Conservation (phyloP, 2,329 filamentous ascomycete species). For the Aspergillus texensis region DNA sequence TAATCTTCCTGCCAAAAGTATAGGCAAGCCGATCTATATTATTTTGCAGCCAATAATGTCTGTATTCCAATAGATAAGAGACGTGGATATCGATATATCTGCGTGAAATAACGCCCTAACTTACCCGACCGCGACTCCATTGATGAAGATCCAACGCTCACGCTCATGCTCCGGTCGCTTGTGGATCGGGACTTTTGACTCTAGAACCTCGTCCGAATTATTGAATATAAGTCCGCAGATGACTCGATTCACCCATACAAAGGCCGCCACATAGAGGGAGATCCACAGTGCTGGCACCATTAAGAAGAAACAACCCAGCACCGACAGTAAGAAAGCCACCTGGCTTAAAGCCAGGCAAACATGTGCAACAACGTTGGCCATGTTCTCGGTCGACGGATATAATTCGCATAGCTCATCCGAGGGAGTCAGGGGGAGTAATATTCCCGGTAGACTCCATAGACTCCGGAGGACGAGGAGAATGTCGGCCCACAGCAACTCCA, state of each 20-base stretch:
- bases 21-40: slow-evolving; percentile 72
- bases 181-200: slow-evolving; percentile 27
- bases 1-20: slow-evolving; percentile 71
- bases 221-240: slow-evolving; percentile 40
- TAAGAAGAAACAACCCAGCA: slow-evolving; percentile 54
- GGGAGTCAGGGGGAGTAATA: slow-evolving; percentile 62
- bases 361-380: slow-evolving; percentile 62
- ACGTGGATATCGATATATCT: neutral
- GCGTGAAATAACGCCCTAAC: slow-evolving; percentile 45
- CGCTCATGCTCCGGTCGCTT: slow-evolving; percentile 49
- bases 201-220: slow-evolving; percentile 54
- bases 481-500: slow-evolving; percentile 43
- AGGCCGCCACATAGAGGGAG: slow-evolving; percentile 29
- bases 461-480: slow-evolving; percentile 39
- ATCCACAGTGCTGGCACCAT: slow-evolving; percentile 45
- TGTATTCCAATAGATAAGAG: slow-evolving; percentile 18
- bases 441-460: slow-evolving; percentile 54
- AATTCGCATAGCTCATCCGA: slow-evolving; percentile 66
- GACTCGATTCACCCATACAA: slow-evolving; percentile 32
- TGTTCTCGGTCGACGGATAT: slow-evolving; percentile 59
- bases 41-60: slow-evolving; percentile 66
- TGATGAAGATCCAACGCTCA: slow-evolving; percentile 80
- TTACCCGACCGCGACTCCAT: slow-evolving; percentile 61
- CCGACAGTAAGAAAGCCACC: slow-evolving; percentile 59
- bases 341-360: slow-evolving; percentile 62